Base-by-base conservation (phyloP, 2,329 filamentous ascomycete species). In the Botryosphaeria agaves region DNA sequence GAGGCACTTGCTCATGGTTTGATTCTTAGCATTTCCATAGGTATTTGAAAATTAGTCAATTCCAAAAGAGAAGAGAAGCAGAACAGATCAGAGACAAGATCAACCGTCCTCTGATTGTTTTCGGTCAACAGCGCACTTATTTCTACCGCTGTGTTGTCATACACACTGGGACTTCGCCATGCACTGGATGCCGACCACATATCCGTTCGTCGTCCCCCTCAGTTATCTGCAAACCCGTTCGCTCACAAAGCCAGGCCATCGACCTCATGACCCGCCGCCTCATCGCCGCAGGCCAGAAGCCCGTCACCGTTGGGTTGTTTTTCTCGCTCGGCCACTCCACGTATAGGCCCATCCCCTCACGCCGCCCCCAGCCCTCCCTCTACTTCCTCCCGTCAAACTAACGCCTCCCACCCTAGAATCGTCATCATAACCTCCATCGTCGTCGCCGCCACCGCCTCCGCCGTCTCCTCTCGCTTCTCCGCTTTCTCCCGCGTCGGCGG, bases 101-200 rank as follows among this genome's bases (percentile, higher is more conserved):
- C n/a, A n/a, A n/a, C n/a, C n/a, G n/a, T n/a, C n/a, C n/a, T n/a
- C n/a, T n/a, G n/a, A n/a, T n/a, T n/a, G n/a, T n/a, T n/a, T n/a
- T n/a, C n/a, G n/a, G n/a, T 23, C 27, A 43, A 47, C 35, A 69
- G 64, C 1, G 57, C 64, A 1, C 66, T 94, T 37, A 71, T 85
- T 29, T 79, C 79, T 2, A 76, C 84, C 3, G 82, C 84, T 1
- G 73, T 85, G 2, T 68, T 95, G 1, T 76, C 85, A 16, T 95
- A 91, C 52, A 82, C 82, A 0, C 68, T 95, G 7, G 87, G 87
- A 3, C 67, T 95, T 8, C 77, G 87, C 25, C 87, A 95, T 61
- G 87, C 87, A n/a, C 71, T 95, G 26, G 89, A 95, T 47, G 89
- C 87, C n/a, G 87, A 95, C 54, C 89, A 95, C 48, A 81, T 81